These are phyloP conservation scores for Ophiostoma populinum DNA, from an alignment of 2,329 filamentous ascomycete genomes.

Conservation along the genomic window DNA sequence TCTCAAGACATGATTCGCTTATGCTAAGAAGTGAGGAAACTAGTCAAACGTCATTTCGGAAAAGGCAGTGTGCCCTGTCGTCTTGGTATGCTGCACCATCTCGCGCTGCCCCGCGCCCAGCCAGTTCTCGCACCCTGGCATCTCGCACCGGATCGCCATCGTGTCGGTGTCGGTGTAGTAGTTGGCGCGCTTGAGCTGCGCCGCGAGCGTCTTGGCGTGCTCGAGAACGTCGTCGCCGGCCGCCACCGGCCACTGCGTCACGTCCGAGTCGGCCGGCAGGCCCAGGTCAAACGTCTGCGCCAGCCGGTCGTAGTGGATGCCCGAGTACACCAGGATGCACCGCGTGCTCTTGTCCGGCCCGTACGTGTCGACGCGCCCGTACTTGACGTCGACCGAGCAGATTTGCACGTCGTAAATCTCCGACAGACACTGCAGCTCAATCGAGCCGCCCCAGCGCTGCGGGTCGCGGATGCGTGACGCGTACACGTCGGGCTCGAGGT, in stretches of 20 bases:
- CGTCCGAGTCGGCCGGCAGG: slow-evolving; percentile 56
- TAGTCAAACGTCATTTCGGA: slow-evolving; percentile 15
- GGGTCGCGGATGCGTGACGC: slow-evolving; percentile 65
- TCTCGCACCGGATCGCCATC: slow-evolving; percentile 63
- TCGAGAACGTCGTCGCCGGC: slow-evolving; percentile 33
- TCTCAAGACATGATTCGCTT: no score
- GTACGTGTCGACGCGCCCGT: slow-evolving; percentile 45
- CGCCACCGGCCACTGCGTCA: slow-evolving; percentile 35
- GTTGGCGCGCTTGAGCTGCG: slow-evolving; percentile 47
- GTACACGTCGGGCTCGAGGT: slow-evolving; percentile 51
- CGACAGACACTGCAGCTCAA: slow-evolving; percentile 73
- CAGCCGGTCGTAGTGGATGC: slow-evolving; percentile 86
- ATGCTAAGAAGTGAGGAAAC: background rate
- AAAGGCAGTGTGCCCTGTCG: slow-evolving; percentile 39
- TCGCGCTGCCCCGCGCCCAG: slow-evolving; percentile 48
- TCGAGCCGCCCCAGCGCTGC: slow-evolving; percentile 79
- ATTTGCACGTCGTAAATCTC: slow-evolving; percentile 77
- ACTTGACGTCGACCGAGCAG: slow-evolving; percentile 62
- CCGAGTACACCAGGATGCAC: slow-evolving; percentile 75
- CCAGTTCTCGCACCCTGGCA: slow-evolving; percentile 38
- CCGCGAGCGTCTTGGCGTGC: slow-evolving; percentile 46
- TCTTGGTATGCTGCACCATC: slow-evolving; percentile 43
- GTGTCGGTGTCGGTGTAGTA: slow-evolving; percentile 82
- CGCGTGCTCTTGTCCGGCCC: slow-evolving; percentile 55
- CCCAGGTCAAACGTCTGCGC: slow-evolving; percentile 48